Evolutionary conservation across 2,329 filamentous ascomycete genomes (phyloP).

Genomic region (Botryotinia calthae): DNA sequence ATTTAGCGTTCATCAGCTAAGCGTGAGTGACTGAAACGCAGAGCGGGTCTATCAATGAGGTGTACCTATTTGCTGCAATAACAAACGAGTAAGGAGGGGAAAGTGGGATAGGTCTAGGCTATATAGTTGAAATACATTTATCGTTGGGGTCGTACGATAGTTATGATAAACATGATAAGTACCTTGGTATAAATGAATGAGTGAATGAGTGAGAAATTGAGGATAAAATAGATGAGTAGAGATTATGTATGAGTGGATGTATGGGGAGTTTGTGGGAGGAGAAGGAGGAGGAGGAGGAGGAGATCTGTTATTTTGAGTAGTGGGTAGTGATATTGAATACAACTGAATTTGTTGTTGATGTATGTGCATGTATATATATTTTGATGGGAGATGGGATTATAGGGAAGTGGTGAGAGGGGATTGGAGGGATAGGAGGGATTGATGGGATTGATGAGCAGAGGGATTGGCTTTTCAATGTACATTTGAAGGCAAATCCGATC

Average conservation of each 20-base stretch:
- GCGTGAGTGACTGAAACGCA: background rate
- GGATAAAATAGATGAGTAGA: background rate
- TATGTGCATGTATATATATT: no score
- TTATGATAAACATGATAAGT: background rate
- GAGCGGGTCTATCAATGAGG: background rate
- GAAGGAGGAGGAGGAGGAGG: no score
- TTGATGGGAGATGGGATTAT: no score
- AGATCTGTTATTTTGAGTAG: no score
- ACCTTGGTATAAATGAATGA: background rate
- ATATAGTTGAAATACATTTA: background rate
- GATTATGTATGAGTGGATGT: background rate
- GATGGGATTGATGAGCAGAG: no score
- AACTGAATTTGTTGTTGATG: no score
- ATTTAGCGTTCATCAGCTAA: background rate
- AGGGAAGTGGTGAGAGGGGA: no score
- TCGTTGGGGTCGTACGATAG: background rate
- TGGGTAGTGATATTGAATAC: no score
- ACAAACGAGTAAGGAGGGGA: background rate
- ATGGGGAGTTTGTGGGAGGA: background rate
- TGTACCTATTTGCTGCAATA: background rate
- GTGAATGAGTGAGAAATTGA: background rate
- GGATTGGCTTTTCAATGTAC: no score
- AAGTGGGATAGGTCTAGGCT: background rate
- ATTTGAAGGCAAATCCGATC: no score
- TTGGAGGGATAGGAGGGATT: no score